phyloP scores from a whole-genome alignment of 2,329 filamentous ascomycete species.

The Exophiala viscosa region DNA sequence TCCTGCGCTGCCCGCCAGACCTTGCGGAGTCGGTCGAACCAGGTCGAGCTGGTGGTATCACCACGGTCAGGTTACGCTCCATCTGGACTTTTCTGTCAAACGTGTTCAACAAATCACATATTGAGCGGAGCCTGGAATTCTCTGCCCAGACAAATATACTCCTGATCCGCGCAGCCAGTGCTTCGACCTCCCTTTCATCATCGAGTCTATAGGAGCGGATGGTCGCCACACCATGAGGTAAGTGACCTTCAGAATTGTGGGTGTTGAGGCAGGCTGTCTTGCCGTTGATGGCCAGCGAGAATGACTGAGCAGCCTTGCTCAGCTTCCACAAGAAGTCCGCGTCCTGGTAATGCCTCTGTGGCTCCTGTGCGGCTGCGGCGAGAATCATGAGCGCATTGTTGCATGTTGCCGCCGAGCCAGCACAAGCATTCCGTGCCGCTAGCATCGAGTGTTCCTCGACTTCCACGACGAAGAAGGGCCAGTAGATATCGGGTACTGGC shows the following conservation, averaged over 20 bases:
- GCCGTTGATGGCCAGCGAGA: slow-evolving; percentile 26
- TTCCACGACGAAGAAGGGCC: slow-evolving; percentile 28
- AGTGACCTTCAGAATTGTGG: slow-evolving; percentile 23
- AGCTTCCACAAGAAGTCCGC: slow-evolving; percentile 15
- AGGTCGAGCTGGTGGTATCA: not conserved
- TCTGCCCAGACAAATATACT: slow-evolving; percentile 26
- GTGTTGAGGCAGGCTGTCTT: slow-evolving; percentile 24
- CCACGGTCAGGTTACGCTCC: not conserved
- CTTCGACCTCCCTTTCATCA: slow-evolving; percentile 21
- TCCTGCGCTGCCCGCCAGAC: not conserved
- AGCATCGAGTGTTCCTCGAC: slow-evolving; percentile 21
- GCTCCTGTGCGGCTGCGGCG: slow-evolving; percentile 17
- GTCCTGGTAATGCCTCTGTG: slow-evolving; percentile 7
- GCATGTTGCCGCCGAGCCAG: slow-evolving; percentile 24
- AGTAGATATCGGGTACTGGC: slow-evolving; percentile 22
- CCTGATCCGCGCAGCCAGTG: slow-evolving; percentile 18
- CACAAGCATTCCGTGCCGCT: slow-evolving; percentile 20
- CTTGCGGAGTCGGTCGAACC: slow-evolving; percentile 5
- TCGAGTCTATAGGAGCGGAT: slow-evolving; percentile 24
- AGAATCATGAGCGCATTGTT: slow-evolving; percentile 27
- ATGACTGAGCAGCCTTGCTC: slow-evolving; percentile 24
- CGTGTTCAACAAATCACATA: slow-evolving; percentile 18
- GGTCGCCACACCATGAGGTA: slow-evolving; percentile 17
- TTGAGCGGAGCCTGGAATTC: slow-evolving; percentile 21
- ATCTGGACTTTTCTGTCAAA: slow-evolving; percentile 18